phyloP scores from a whole-genome alignment of 2,329 filamentous ascomycete species.

The Alternaria ventricosa region DNA sequence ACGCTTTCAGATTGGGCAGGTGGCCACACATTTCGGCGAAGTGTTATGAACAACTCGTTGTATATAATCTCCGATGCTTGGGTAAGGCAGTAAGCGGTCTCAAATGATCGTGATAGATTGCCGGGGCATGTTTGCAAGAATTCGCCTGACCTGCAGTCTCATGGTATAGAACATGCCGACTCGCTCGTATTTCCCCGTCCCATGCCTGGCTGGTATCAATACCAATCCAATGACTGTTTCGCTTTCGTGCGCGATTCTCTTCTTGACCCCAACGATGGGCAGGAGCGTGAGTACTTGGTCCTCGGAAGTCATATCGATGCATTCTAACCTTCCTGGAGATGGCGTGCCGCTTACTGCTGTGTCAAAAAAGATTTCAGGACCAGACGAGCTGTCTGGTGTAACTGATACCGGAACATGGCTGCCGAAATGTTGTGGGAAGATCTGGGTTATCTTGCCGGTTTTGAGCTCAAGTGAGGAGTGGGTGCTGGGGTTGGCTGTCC shows the following conservation, averaged over 20 bases:
- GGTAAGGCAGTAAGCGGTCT: too few species aligned
- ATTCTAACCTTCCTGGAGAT: too few species aligned
- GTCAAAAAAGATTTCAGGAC: background rate
- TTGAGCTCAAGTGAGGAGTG: background rate
- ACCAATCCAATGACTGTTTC: constrained; percentile 2
- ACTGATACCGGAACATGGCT: background rate
- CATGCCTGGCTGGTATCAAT: background rate
- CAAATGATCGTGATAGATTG: background rate
- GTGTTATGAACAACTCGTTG: too few species aligned
- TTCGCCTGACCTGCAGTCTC: background rate
- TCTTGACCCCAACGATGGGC: background rate
- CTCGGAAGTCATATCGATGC: background rate
- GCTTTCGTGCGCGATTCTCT: background rate
- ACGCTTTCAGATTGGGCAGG: background rate
- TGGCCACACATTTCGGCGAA: too few species aligned
- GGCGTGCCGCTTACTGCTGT: background rate
- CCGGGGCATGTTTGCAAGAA: constrained; percentile 9
- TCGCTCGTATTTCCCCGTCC: background rate
- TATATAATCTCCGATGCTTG: too few species aligned
- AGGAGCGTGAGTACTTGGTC: background rate
- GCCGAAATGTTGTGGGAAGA: background rate
- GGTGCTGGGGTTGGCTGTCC: background rate
- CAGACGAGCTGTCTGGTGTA: background rate
- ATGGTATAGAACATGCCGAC: constrained; percentile 1
- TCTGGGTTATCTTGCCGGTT: background rate